phyloP scores from a whole-genome alignment of 2,329 filamentous ascomycete genomes.

The Aspergillus ustus region DNA sequence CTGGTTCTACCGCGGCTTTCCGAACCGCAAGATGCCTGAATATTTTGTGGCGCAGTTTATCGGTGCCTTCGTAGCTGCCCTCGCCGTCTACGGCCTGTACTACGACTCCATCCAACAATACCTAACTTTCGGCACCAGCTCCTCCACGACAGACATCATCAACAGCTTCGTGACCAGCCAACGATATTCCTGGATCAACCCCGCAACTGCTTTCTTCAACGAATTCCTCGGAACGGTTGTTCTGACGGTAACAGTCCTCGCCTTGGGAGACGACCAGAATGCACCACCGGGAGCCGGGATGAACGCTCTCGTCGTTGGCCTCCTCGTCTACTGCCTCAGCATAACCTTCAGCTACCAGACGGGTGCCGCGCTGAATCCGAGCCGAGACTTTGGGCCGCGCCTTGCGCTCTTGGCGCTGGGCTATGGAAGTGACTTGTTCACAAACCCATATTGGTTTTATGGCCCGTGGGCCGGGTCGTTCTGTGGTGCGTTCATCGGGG shows the following conservation, averaged over 20 bases:
- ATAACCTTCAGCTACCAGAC: slow-evolving; percentile 53
- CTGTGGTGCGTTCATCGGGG: slow-evolving; percentile 48
- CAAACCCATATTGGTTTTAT: slow-evolving; percentile 53
- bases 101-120: slow-evolving; percentile 39
- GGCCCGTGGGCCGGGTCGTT: slow-evolving; percentile 48
- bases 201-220: slow-evolving; percentile 51
- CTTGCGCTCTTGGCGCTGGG: slow-evolving; percentile 52
- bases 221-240: slow-evolving; percentile 53
- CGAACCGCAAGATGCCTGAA: slow-evolving; percentile 54
- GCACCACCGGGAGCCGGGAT: slow-evolving; percentile 56
- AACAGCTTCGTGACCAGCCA: slow-evolving; percentile 52
- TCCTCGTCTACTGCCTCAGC: slow-evolving; percentile 42
- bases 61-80: slow-evolving; percentile 55
- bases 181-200: slow-evolving; percentile 44
- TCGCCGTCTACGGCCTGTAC: slow-evolving; percentile 53
- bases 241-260: slow-evolving; percentile 49
- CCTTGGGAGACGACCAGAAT: slow-evolving; percentile 53
- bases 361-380: slow-evolving; percentile 54
- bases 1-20: slow-evolving; percentile 58
- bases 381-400: slow-evolving; percentile 56
- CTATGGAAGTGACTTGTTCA: slow-evolving; percentile 49
- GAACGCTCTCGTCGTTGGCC: slow-evolving; percentile 55
- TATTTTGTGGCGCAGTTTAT: slow-evolving; percentile 60
- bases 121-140: slow-evolving; percentile 30
- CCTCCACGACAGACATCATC: slow-evolving; percentile 35